Percentiles rank a stretch among this genome's conserved stretches.
Evolutionary conservation across 495 filamentous ascomycete species (phyloP).

Genomic region (Tuber borchii): DNA sequence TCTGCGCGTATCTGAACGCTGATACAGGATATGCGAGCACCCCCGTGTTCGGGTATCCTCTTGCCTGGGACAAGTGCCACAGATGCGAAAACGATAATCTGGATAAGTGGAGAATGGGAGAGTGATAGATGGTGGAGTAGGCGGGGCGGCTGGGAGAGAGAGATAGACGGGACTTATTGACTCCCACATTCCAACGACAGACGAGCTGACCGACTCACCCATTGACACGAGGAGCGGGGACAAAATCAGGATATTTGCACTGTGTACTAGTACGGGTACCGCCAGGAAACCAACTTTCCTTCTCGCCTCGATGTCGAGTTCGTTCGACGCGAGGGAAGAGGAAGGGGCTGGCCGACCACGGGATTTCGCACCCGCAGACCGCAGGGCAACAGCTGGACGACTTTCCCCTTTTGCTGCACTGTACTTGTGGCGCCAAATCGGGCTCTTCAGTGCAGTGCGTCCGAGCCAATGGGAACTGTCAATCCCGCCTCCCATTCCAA

Average conservation of each 20-base stretch:
- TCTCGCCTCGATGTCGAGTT: neutral
- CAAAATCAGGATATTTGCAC: neutral
- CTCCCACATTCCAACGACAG: neutral
- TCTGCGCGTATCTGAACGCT: neutral
- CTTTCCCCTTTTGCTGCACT: constrained; percentile 9
- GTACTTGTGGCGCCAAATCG: neutral
- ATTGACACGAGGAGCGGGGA: neutral
- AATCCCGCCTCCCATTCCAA: neutral
- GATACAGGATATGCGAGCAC: neutral
- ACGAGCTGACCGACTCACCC: neutral
- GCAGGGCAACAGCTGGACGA: constrained; percentile 7
- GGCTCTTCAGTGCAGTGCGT: neutral
- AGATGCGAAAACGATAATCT: neutral
- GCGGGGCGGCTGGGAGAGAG: no score
- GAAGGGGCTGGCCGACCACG: constrained; percentile 25
- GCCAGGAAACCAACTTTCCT: neutral
- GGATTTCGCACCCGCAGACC: constrained; percentile 15
- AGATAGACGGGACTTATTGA: neutral
- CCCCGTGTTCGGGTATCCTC: neutral
- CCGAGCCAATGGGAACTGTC: neutral
- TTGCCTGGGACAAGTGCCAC: neutral
- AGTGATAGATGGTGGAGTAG: neutral
- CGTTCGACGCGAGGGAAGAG: neutral
- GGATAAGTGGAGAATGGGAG: neutral
- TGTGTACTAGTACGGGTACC: neutral